Percentiles rank a stretch among this genome's conserved stretches.
phyloP scores from a whole-genome alignment of 345 rosid genomes.

The Nephelium lappaceum region DNA sequence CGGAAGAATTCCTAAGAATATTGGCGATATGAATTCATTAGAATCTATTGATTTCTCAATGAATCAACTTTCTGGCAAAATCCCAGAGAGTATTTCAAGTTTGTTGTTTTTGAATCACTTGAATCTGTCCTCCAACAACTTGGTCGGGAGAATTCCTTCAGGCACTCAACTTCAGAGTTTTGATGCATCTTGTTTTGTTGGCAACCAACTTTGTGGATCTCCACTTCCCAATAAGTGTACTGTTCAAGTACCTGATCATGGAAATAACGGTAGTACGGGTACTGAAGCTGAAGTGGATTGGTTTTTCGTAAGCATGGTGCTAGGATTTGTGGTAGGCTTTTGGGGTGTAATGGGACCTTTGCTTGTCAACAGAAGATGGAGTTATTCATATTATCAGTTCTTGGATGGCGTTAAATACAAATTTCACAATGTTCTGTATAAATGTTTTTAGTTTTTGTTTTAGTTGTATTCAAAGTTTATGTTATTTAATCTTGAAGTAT shows the following conservation, averaged over 20 bases:
- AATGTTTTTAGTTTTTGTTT: too few species aligned
- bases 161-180: background rate
- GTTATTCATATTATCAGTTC: too few species aligned
- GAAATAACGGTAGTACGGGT: too few species aligned
- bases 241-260: background rate
- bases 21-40: background rate
- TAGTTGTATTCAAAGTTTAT: too few species aligned
- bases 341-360: too few species aligned
- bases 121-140: background rate
- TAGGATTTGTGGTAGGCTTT: too few species aligned
- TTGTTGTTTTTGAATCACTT: background rate
- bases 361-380: too few species aligned
- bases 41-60: background rate
- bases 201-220: conserved; percentile 1
- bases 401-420: too few species aligned
- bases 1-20: background rate
- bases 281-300: too few species aligned
- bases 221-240: background rate
- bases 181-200: background rate
- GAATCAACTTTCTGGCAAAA: conserved; percentile 13
- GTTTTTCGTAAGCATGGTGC: too few species aligned
- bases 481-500: too few species aligned
- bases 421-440: too few species aligned
- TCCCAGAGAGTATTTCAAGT: background rate
- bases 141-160: background rate